Evolutionary conservation across 2,329 filamentous ascomycete genomes (phyloP).

Genomic region (Cercospora berteroae): DNA sequence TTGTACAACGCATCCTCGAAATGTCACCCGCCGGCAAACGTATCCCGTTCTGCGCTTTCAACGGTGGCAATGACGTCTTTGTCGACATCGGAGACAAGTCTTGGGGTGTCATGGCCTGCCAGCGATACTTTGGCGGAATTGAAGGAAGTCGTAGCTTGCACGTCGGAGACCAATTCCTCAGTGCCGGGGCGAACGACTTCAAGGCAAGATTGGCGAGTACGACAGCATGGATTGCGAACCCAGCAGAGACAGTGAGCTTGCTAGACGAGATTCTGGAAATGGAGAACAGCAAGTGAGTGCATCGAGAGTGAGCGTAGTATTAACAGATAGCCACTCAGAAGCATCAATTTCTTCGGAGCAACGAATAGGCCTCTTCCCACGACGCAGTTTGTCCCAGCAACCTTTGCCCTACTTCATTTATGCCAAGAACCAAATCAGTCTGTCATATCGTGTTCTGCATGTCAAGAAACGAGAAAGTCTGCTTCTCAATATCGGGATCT

Average conservation of each 20-base stretch:
- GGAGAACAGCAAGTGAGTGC: slow-evolving; percentile 1
- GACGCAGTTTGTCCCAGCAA: too few species aligned
- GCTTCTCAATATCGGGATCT: background rate
- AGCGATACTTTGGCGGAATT: slow-evolving; percentile 81
- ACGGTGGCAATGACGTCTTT: slow-evolving; percentile 95
- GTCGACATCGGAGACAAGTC: slow-evolving; percentile 98
- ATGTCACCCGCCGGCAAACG: slow-evolving; percentile 65
- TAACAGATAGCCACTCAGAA: background rate
- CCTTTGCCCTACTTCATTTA: background rate
- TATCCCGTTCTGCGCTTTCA: slow-evolving; percentile 95
- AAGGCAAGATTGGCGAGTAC: slow-evolving; percentile 90
- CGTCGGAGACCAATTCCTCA: slow-evolving; percentile 93
- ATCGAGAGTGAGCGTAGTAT: background rate
- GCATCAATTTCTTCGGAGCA: background rate
- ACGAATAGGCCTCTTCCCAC: background rate
- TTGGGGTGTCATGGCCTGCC: slow-evolving; percentile 90
- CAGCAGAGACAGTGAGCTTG: slow-evolving; percentile 82
- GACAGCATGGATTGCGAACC: slow-evolving; percentile 95
- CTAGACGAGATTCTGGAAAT: slow-evolving; percentile 70
- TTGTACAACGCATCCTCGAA: slow-evolving; percentile 89
- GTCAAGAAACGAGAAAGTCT: background rate
- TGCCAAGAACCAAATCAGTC: background rate
- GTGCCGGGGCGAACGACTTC: slow-evolving; percentile 94
- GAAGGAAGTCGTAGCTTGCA: slow-evolving; percentile 79
- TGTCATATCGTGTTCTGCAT: background rate